Evolutionary conservation across 768 basidiomycete genomes (phyloP).

Genomic region (Lactarius vividus): DNA sequence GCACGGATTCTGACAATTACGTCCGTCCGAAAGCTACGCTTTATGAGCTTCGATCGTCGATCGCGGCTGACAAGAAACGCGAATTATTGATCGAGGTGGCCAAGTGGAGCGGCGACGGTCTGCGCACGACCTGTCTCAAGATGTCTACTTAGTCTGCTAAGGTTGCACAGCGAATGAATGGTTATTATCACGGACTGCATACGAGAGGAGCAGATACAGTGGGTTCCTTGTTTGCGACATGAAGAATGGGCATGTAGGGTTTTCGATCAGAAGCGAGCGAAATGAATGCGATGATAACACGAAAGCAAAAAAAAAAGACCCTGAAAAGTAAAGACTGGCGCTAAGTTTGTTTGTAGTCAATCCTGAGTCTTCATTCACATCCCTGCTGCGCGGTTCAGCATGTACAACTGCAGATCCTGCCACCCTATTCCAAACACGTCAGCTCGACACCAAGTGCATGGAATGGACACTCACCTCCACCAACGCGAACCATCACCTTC

Average conservation of each 20-base stretch:
- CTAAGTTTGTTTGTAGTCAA: conserved; percentile 5
- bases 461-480: conserved; percentile 50
- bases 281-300: conserved; percentile 25
- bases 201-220: conserved; percentile 20
- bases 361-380: conserved; percentile 37
- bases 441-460: not conserved
- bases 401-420: conserved; percentile 77
- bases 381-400: conserved; percentile 73
- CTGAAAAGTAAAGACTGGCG: conserved; percentile 21
- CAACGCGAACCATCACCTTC: conserved; percentile 91
- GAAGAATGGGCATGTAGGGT: conserved; percentile 13
- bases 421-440: conserved; percentile 48
- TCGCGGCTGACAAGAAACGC: conserved; percentile 73
- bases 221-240: conserved; percentile 18
- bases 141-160: conserved; percentile 45
- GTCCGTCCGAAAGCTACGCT: conserved; percentile 56
- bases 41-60: conserved; percentile 75
- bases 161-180: conserved; percentile 16
- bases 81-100: conserved; percentile 71
- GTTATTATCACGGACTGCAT: conserved; percentile 23
- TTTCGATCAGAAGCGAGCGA: conserved; percentile 13
- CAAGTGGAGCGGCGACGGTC: conserved; percentile 84
- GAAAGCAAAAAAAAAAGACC: conserved; percentile 15
- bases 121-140: conserved; percentile 74
- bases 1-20: not conserved